Conservation (phyloP, 148 eudicot genomes). For the Heliamphora exappendiculata region DNA sequence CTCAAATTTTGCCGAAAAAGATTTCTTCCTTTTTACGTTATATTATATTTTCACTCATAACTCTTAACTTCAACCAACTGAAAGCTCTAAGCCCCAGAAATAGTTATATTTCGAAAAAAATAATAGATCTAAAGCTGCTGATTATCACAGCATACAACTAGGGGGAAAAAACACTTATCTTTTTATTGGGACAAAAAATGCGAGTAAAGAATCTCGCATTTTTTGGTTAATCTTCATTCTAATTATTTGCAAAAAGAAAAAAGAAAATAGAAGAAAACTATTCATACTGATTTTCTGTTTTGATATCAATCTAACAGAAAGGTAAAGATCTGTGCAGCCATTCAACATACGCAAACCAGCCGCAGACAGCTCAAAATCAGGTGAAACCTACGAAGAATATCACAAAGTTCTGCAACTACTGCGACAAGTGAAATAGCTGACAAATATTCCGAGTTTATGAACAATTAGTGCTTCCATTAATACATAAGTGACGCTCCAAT, state of each 20-base stretch:
- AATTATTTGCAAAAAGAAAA: no score
- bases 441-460: background rate
- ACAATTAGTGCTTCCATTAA: background rate
- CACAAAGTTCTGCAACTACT: background rate
- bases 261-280: no score
- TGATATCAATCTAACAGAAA: background rate
- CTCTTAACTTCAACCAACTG: conserved; percentile 1
- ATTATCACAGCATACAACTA: background rate
- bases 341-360: background rate
- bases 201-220: background rate
- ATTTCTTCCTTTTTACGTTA: background rate
- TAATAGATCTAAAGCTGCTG: conserved; percentile 7
- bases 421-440: background rate
- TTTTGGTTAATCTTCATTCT: background rate
- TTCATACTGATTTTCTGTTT: background rate
- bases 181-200: background rate
- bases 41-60: background rate
- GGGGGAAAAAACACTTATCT: background rate
- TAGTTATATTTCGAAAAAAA: background rate
- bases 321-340: background rate
- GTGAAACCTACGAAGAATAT: conserved; percentile 2
- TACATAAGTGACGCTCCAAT: background rate
- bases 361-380: background rate
- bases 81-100: background rate
- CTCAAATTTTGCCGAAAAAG: background rate